Conservation (phyloP, 2,329 filamentous ascomycete genomes). For the Alternaria metachromatica region DNA sequence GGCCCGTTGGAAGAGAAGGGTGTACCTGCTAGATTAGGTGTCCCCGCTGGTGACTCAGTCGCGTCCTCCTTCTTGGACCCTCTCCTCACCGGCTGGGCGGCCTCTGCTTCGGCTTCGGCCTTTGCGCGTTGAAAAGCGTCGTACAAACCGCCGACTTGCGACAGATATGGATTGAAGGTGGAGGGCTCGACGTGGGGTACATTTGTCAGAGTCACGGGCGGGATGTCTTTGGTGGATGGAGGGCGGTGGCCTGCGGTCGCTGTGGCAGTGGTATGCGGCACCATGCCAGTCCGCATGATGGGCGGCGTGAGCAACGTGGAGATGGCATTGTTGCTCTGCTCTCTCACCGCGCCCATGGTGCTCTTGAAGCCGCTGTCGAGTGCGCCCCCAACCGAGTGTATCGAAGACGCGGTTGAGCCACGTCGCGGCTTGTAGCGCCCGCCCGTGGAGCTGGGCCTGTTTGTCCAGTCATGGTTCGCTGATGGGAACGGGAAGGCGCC, state of each 20-base stretch:
- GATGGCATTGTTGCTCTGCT: slow-evolving; percentile 91
- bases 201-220: slow-evolving; percentile 88
- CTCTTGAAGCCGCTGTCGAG: slow-evolving; percentile 71
- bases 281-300: slow-evolving; percentile 84
- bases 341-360: slow-evolving; percentile 66
- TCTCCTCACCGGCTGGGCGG: slow-evolving; percentile 55
- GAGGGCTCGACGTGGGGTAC: slow-evolving; percentile 80
- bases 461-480: slow-evolving; percentile 62
- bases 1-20: slow-evolving; percentile 55
- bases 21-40: slow-evolving; percentile 50
- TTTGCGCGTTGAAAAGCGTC: slow-evolving; percentile 87
- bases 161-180: slow-evolving; percentile 83
- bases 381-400: slow-evolving; percentile 84
- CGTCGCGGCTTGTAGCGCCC: slow-evolving; percentile 65
- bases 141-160: slow-evolving; percentile 84
- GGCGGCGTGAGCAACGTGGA: slow-evolving; percentile 91
- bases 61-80: slow-evolving; percentile 56
- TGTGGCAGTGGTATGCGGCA: slow-evolving; percentile 77
- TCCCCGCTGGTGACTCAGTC: slow-evolving; percentile 42
- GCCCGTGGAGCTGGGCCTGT: slow-evolving; percentile 55
- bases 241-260: slow-evolving; percentile 76
- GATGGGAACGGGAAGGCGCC: slow-evolving; percentile 62
- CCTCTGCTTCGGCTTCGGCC: slow-evolving; percentile 72
- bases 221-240: slow-evolving; percentile 87
- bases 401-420: slow-evolving; percentile 85